Percentiles rank a stretch among this genome's conserved stretches.
Evolutionary conservation across 345 rosid species (phyloP).

Genomic region (Carallia pectinifolia): DNA sequence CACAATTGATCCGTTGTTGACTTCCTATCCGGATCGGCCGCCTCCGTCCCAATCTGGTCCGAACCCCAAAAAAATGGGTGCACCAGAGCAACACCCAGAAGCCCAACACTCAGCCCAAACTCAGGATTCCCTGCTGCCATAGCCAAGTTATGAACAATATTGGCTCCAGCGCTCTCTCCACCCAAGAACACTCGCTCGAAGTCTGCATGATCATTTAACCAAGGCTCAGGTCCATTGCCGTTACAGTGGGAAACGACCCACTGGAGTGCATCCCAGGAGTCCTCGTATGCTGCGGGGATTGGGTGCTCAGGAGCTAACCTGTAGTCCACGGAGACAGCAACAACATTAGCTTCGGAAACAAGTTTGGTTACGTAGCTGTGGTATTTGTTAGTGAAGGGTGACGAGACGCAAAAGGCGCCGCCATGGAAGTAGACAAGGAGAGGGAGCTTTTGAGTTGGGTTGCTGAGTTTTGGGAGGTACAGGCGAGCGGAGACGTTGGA

Average conservation of each 20-base stretch:
- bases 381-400: slow-evolving; percentile 37
- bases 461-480: slow-evolving; percentile 37
- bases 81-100: slow-evolving; percentile 19
- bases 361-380: slow-evolving; percentile 27
- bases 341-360: slow-evolving; percentile 35
- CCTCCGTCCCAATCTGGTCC: slow-evolving; percentile 1
- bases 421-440: slow-evolving; percentile 57
- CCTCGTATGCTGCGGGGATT: slow-evolving; percentile 42
- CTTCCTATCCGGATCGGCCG: slow-evolving; percentile 25
- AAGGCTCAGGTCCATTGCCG: slow-evolving; percentile 22
- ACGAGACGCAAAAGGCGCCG: slow-evolving; percentile 46
- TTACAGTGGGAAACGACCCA: slow-evolving; percentile 17
- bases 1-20: slow-evolving; percentile 34
- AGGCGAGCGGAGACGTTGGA: slow-evolving; percentile 44
- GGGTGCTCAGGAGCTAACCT: slow-evolving; percentile 51
- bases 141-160: slow-evolving; percentile 23
- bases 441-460: slow-evolving; percentile 33
- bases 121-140: slow-evolving; percentile 10
- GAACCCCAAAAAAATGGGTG: slow-evolving; percentile 28
- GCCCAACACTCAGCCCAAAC: not conserved
- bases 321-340: slow-evolving; percentile 43
- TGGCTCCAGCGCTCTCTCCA: slow-evolving; percentile 22
- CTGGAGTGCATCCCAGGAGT: slow-evolving; percentile 42
- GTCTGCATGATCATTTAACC: slow-evolving; percentile 20
- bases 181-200: slow-evolving; percentile 15